These are phyloP conservation scores for Diplodia mutila DNA, from an alignment of 2,329 filamentous ascomycete species.

Conservation along the genomic window DNA sequence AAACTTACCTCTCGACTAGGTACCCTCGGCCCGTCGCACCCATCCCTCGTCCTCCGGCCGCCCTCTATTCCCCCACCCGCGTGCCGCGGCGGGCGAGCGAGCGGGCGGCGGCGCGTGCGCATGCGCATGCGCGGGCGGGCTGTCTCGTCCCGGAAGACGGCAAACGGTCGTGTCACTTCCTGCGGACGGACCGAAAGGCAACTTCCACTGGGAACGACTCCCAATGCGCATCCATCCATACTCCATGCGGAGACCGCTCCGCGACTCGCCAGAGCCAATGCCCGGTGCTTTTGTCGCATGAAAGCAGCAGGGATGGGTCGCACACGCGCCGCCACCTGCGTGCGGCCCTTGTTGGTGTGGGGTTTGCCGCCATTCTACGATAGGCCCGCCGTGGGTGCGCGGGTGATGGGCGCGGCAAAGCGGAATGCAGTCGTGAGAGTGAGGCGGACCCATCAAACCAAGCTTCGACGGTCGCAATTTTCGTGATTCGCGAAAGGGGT, in stretches of 20 bases:
- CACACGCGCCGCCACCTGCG: neutral
- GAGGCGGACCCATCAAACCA: no score
- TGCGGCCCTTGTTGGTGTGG: neutral
- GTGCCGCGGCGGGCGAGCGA: neutral
- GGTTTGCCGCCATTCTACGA: neutral
- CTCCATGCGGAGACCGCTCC: neutral
- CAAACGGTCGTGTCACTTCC: neutral
- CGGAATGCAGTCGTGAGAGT: neutral
- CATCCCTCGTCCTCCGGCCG: neutral
- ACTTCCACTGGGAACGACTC: constrained; percentile 1
- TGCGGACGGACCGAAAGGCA: constrained; percentile 7
- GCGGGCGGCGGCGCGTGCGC: no score
- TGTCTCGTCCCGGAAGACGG: neutral
- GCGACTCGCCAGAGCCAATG: neutral
- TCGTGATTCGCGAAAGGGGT: neutral
- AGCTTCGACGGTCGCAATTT: neutral
- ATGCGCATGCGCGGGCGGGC: no score
- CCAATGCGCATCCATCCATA: neutral
- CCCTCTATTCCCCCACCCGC: neutral
- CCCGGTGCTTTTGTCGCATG: no score
- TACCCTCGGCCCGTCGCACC: no score
- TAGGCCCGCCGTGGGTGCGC: no score
- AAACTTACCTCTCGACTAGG: neutral
- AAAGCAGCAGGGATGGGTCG: neutral
- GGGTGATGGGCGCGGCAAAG: neutral